These are phyloP conservation scores for Melanomma pulvis-pyrius DNA, from an alignment of 495 filamentous ascomycete genomes.

Conservation along the genomic window DNA sequence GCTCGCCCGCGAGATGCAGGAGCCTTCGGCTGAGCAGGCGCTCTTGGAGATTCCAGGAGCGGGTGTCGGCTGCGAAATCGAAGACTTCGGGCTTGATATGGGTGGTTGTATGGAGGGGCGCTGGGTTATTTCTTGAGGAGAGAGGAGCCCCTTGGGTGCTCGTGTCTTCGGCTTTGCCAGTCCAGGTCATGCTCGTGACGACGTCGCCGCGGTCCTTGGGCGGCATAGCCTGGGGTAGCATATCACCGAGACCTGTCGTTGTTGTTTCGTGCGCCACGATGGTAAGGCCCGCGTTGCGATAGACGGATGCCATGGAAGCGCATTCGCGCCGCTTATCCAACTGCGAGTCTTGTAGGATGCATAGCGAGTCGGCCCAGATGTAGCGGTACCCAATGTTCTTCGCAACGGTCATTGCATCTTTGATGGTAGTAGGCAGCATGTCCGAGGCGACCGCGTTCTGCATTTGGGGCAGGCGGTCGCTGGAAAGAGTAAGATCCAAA, in stretches of 20 bases:
- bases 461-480: conserved; percentile 7
- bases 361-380: conserved; percentile 38
- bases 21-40: conserved; percentile 31
- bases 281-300: conserved; percentile 34
- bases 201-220: background rate
- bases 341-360: conserved; percentile 33
- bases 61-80: conserved; percentile 31
- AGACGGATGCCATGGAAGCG: conserved; percentile 25
- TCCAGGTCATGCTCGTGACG: background rate
- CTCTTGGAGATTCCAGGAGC: conserved; percentile 32
- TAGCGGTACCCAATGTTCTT: conserved; percentile 27
- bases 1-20: conserved; percentile 25
- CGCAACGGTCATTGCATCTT: conserved; percentile 24
- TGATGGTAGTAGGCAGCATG: conserved; percentile 11
- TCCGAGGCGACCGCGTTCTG: conserved; percentile 7
- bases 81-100: conserved; percentile 2
- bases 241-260: background rate
- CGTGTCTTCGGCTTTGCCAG: background rate
- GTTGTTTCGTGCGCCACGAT: conserved; percentile 19
- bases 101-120: background rate
- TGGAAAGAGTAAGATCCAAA: conserved; percentile 7
- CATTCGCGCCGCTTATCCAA: conserved; percentile 29
- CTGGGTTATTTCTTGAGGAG: background rate
- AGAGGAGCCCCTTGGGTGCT: background rate
- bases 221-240: background rate